These are phyloP conservation scores for Fragaria ananassa DNA, from an alignment of 306 rosid species.

Conservation along the genomic window DNA sequence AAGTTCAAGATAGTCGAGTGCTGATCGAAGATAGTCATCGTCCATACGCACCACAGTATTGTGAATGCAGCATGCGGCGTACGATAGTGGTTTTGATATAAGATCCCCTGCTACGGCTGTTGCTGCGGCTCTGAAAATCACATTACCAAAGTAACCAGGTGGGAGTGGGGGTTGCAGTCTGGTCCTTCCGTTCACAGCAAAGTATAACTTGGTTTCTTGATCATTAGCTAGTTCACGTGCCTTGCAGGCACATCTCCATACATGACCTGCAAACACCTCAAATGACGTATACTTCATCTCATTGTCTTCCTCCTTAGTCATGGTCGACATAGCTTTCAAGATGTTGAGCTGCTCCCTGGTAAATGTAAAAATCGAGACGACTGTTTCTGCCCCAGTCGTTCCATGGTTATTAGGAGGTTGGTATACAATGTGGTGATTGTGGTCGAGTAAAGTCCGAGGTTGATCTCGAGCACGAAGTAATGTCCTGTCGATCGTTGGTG, in stretches of 20 bases:
- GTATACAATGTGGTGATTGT: neutral
- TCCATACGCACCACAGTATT: conserved; percentile 51
- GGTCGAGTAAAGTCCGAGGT: neutral
- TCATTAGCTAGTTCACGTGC: conserved; percentile 16
- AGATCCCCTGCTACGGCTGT: conserved; percentile 25
- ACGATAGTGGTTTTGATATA: conserved; percentile 62
- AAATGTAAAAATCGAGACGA: conserved; percentile 57
- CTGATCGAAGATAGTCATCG: conserved; percentile 56
- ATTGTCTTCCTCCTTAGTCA: neutral
- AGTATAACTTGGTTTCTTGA: conserved; percentile 26
- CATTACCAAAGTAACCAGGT: neutral
- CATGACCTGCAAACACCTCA: conserved; percentile 20
- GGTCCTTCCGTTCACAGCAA: conserved; percentile 72
- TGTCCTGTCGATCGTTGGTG: neutral
- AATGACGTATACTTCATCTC: conserved; percentile 13
- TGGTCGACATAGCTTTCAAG: conserved; percentile 51
- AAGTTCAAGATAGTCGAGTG: conserved; percentile 62
- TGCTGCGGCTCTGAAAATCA: neutral
- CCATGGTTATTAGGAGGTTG: neutral
- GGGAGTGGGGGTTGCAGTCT: conserved; percentile 43
- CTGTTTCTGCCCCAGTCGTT: neutral
- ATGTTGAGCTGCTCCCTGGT: conserved; percentile 47
- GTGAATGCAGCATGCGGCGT: conserved; percentile 61
- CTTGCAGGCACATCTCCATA: conserved; percentile 61
- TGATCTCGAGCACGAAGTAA: neutral